Evolutionary conservation across 495 filamentous ascomycete species (phyloP).

Genomic region (Aspergillus sparsus): DNA sequence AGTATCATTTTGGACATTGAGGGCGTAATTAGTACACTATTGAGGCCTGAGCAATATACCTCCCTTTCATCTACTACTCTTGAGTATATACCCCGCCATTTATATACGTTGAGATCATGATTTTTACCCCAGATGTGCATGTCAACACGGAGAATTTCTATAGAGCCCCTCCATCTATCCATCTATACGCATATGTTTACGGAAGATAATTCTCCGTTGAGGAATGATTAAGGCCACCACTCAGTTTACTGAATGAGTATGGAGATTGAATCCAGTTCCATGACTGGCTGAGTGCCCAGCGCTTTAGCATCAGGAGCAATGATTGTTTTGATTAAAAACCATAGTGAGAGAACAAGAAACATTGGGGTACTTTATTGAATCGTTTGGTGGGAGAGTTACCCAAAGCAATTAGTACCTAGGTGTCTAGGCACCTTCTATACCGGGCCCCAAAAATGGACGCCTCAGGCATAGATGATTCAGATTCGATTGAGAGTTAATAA

Average conservation of each 20-base stretch:
- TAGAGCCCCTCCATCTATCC: not conserved
- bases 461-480: not conserved
- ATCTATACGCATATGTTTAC: constrained; percentile 1
- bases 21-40: too few relatives aligned
- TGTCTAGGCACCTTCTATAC: too few relatives aligned
- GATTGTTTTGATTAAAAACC: too few relatives aligned
- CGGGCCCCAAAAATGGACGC: not conserved
- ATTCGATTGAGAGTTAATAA: not conserved
- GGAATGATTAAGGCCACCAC: not conserved
- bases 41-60: too few relatives aligned
- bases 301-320: too few relatives aligned
- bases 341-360: too few relatives aligned
- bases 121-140: not conserved
- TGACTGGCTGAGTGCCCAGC: not conserved
- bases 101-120: constrained; percentile 8
- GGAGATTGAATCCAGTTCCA: not conserved
- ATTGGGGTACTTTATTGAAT: too few relatives aligned
- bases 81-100: not conserved
- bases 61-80: not conserved
- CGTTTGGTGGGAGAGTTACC: too few relatives aligned
- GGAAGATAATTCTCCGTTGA: constrained; percentile 26
- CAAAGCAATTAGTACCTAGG: too few relatives aligned
- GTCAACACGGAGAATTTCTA: constrained; percentile 18
- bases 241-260: not conserved
- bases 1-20: constrained; percentile 13